Conservation (phyloP, 768 basidiomycete genomes). For the Suillus subaureus region DNA sequence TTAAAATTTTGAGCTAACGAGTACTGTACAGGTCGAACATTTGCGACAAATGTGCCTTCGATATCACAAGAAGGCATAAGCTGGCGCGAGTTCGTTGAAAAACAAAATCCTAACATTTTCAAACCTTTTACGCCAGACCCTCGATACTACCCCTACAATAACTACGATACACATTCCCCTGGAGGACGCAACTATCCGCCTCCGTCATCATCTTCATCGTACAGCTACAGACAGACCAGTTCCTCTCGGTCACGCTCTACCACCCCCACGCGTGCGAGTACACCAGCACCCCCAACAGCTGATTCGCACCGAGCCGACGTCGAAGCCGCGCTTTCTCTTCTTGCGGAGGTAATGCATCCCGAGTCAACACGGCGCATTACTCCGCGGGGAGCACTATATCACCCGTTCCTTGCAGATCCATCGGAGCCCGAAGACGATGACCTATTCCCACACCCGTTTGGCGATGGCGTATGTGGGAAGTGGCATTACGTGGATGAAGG, state of each 20-base stretch:
- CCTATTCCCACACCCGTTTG: constrained; percentile 68
- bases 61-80: constrained; percentile 65
- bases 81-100: constrained; percentile 76
- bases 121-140: constrained; percentile 52
- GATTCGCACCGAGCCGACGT: constrained; percentile 55
- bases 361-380: constrained; percentile 80
- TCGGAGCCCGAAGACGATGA: constrained; percentile 60
- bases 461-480: constrained; percentile 65
- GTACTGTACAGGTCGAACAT: constrained; percentile 69
- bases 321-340: constrained; percentile 71
- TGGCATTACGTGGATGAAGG: constrained; percentile 64
- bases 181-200: constrained; percentile 23
- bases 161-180: constrained; percentile 26
- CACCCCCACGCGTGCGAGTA: constrained; percentile 21
- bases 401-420: constrained; percentile 68
- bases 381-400: constrained; percentile 73
- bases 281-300: constrained; percentile 24
- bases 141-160: constrained; percentile 56
- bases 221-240: constrained; percentile 21
- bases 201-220: constrained; percentile 36
- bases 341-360: constrained; percentile 72
- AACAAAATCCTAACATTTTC: constrained; percentile 72
- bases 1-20: constrained; percentile 8
- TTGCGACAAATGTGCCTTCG: constrained; percentile 87
- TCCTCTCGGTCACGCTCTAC: constrained; percentile 25